Conservation (phyloP, 768 basidiomycete species). For the Cystofilobasidium macerans region DNA sequence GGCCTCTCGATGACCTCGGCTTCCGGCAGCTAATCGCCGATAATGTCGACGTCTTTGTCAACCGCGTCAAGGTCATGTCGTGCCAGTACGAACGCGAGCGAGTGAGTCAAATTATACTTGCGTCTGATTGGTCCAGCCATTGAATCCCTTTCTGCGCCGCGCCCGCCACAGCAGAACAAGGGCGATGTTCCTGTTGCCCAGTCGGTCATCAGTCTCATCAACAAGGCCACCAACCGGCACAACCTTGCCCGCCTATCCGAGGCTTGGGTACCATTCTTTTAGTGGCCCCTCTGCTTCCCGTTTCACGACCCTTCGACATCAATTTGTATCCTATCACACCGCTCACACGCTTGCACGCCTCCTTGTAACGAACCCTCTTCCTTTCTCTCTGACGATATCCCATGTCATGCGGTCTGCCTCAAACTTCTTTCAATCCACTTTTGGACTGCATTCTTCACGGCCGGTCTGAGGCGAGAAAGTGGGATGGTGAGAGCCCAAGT, state of each 20-base stretch:
- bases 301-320: too few relatives aligned
- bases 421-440: not conserved
- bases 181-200: conserved; percentile 20
- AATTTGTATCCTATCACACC: too few relatives aligned
- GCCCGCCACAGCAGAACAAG: conserved; percentile 7
- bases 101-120: conserved; percentile 40
- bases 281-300: not conserved
- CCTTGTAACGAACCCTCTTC: conserved; percentile 2
- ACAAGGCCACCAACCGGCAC: conserved; percentile 21
- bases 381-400: not conserved
- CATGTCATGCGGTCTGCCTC: too few relatives aligned
- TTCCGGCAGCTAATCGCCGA: conserved; percentile 43
- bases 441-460: not conserved
- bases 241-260: conserved; percentile 16
- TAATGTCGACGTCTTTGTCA: conserved; percentile 59
- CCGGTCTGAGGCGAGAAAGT: not conserved
- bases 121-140: not conserved
- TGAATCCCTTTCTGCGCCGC: not conserved
- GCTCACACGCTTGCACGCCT: too few relatives aligned
- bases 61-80: conserved; percentile 68
- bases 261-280: conserved; percentile 21
- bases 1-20: conserved; percentile 51
- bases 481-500: too few relatives aligned
- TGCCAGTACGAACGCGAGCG: conserved; percentile 79
- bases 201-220: conserved; percentile 25